A percentile compares a stretch with the other conserved stretches of the same genome.
These are phyloP conservation scores for Periconia digitata DNA, from an alignment of 2,329 filamentous ascomycete species.

Conservation along the genomic window DNA sequence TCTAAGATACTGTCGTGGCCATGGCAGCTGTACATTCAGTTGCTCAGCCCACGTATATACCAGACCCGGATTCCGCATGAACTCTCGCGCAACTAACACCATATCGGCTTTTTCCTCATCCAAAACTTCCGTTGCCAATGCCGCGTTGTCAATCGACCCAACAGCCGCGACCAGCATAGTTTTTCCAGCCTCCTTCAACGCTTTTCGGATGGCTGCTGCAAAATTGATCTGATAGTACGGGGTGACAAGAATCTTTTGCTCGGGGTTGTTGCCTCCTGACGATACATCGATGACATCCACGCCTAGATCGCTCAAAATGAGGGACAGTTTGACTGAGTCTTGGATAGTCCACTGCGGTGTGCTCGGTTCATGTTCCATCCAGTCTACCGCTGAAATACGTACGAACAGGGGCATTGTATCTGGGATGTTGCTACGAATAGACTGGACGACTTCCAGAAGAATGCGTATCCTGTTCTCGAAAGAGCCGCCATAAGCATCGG, in stretches of 20 bases:
- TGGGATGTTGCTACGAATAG: constrained; percentile 16
- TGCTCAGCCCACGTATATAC: constrained; percentile 51
- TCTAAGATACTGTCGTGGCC: constrained; percentile 29
- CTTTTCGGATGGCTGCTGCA: constrained; percentile 46
- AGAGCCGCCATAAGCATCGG: constrained; percentile 40
- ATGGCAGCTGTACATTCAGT: constrained; percentile 47
- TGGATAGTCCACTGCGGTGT: constrained; percentile 34
- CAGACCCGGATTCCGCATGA: constrained; percentile 54
- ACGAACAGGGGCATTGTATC: constrained; percentile 15
- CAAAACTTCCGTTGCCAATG: constrained; percentile 48
- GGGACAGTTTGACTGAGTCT: constrained; percentile 34
- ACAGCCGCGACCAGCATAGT: constrained; percentile 52
- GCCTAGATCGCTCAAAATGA: constrained; percentile 34
- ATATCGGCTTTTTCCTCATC: constrained; percentile 42
- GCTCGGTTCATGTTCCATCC: constrained; percentile 19
- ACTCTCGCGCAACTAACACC: constrained; percentile 51
- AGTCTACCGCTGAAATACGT: constrained; percentile 21
- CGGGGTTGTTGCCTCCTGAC: constrained; percentile 43
- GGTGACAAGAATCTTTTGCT: constrained; percentile 38
- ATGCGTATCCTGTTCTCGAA: constrained; percentile 37
- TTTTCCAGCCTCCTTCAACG: constrained; percentile 24
- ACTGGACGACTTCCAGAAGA: constrained; percentile 36
- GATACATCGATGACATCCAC: constrained; percentile 46
- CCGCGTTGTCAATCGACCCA: constrained; percentile 51
- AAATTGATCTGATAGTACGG: constrained; percentile 50